Evolutionary conservation across 257 asterid species (phyloP).

Genomic region (Eucommia ulmoides): DNA sequence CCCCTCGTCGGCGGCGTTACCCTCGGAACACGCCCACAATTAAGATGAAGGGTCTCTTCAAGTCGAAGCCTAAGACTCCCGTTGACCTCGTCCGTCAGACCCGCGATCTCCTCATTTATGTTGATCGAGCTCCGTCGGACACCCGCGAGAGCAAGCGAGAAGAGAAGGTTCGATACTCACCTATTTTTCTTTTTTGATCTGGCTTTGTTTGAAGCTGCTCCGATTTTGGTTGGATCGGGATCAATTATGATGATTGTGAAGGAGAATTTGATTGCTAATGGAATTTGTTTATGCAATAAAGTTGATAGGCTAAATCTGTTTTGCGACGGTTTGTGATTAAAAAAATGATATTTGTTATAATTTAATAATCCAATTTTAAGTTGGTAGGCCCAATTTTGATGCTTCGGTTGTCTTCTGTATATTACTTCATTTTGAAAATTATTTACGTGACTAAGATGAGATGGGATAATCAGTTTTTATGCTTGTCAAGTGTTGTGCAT

Average conservation of each 20-base stretch:
- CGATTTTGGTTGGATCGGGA: neutral
- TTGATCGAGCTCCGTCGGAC: slow-evolving; percentile 37
- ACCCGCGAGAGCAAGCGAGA: slow-evolving; percentile 73
- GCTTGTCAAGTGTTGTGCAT: too few species aligned
- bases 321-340: neutral
- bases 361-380: neutral
- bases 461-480: too few species aligned
- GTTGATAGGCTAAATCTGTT: neutral
- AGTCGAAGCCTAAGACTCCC: slow-evolving; percentile 81
- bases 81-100: slow-evolving; percentile 76
- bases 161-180: slow-evolving; percentile 43
- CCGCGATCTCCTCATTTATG: slow-evolving; percentile 70
- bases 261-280: neutral
- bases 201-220: neutral
- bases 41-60: slow-evolving; percentile 62
- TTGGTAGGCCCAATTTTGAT: too few species aligned
- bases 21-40: neutral
- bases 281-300: neutral
- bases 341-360: neutral
- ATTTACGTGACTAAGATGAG: too few species aligned
- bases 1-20: slow-evolving; percentile 1
- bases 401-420: too few species aligned
- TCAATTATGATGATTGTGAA: neutral
- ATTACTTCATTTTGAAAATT: too few species aligned
- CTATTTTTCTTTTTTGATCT: neutral